phyloP scores from a whole-genome alignment of 2,329 filamentous ascomycete genomes.

The Botryosphaeria dothidea region DNA sequence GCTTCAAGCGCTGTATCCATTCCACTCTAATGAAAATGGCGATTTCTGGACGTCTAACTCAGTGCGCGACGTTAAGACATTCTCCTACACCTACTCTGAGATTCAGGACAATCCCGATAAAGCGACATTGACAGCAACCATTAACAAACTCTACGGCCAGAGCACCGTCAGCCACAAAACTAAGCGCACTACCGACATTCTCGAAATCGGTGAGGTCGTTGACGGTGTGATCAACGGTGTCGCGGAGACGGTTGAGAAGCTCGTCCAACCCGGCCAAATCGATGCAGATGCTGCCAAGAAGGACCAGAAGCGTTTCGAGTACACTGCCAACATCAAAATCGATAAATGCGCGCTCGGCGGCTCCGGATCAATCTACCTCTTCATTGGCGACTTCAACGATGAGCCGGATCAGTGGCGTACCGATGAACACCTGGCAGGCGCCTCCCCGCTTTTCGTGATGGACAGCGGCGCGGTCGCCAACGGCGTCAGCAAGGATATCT shows the following conservation, averaged over 20 bases:
- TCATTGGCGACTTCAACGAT: slow-evolving; percentile 56
- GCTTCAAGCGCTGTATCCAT: slow-evolving; percentile 62
- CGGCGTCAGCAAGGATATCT: slow-evolving; percentile 12
- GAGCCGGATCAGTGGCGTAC: slow-evolving; percentile 53
- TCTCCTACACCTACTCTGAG: slow-evolving; percentile 77
- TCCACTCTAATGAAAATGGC: slow-evolving; percentile 59
- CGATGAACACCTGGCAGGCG: slow-evolving; percentile 61
- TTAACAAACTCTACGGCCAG: slow-evolving; percentile 65
- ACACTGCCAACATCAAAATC: slow-evolving; percentile 67
- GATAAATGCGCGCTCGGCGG: slow-evolving; percentile 61
- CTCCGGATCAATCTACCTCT: slow-evolving; percentile 68
- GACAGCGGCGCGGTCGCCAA: not conserved
- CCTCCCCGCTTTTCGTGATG: slow-evolving; percentile 51
- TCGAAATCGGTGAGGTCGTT: not conserved
- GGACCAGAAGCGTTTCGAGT: slow-evolving; percentile 53
- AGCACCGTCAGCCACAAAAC: slow-evolving; percentile 29
- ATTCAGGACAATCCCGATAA: slow-evolving; percentile 43
- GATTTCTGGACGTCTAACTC: slow-evolving; percentile 69
- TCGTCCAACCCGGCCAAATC: slow-evolving; percentile 22
- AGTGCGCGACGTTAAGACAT: slow-evolving; percentile 59
- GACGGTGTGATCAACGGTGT: slow-evolving; percentile 9
- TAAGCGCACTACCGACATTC: slow-evolving; percentile 16
- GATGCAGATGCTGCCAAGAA: slow-evolving; percentile 36
- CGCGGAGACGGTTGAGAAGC: slow-evolving; percentile 18
- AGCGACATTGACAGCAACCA: slow-evolving; percentile 46